Conservation (phyloP, 371 early-diverging fungal genomes). For the Syncephalastrum monosporum region DNA sequence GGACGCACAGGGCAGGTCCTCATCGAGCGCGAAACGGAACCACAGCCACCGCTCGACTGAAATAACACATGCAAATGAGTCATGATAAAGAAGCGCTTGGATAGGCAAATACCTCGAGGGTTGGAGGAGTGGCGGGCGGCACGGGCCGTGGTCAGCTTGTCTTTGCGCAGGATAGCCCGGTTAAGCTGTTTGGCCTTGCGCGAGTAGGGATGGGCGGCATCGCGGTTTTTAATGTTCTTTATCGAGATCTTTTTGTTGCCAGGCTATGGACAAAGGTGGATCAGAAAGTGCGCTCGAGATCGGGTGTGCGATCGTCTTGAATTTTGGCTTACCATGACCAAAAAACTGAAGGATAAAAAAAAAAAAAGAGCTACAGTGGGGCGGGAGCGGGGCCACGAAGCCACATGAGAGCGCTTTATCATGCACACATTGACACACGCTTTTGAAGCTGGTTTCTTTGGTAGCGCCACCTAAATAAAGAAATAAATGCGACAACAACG, state of each 20-base stretch:
- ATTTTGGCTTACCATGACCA: neutral
- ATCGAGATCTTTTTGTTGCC: conserved; percentile 59
- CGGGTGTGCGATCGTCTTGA: too few relatives aligned
- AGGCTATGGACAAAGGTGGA: conserved; percentile 21
- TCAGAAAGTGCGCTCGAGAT: too few relatives aligned
- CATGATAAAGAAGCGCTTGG: neutral
- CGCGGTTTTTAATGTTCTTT: conserved; percentile 62
- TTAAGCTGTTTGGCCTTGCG: conserved; percentile 59
- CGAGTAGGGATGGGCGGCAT: conserved; percentile 61
- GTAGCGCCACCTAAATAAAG: too few relatives aligned
- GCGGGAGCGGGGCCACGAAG: conserved; percentile 1
- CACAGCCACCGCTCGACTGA: conserved; percentile 57
- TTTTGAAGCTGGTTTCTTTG: too few relatives aligned
- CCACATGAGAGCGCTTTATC: too few relatives aligned
- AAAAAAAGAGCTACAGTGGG: conserved; percentile 1
- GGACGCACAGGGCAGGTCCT: conserved; percentile 35
- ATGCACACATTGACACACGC: too few relatives aligned
- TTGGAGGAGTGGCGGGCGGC: conserved; percentile 24
- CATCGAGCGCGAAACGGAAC: conserved; percentile 62
- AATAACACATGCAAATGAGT: neutral
- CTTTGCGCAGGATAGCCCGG: conserved; percentile 51
- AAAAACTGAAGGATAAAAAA: neutral
- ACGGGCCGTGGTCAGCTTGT: conserved; percentile 46
- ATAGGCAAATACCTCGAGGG: conserved; percentile 25
- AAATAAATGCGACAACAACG: too few relatives aligned